Percentiles rank a stretch among this genome's conserved stretches.
Evolutionary conservation across 2,329 filamentous ascomycete species (phyloP).

Genomic region (Anisogramma anomala): DNA sequence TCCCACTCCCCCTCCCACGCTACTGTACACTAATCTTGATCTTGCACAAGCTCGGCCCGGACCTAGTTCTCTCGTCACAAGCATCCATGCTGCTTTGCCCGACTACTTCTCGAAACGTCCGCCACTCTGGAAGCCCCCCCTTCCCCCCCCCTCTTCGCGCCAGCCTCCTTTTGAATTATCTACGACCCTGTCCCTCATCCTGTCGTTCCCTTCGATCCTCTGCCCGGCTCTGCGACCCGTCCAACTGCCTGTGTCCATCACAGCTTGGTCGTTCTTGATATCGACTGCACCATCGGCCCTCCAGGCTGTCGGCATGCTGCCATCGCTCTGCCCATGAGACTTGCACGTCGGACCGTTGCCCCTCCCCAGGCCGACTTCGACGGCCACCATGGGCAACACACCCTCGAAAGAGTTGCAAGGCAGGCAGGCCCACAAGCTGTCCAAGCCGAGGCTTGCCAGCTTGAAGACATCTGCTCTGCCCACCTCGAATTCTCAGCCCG

Average conservation of each 20-base stretch:
- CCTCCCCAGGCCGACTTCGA: conserved; percentile 3
- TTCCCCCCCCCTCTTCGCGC: too few species aligned
- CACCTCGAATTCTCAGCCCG: conserved; percentile 2
- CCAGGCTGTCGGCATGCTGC: conserved; percentile 12
- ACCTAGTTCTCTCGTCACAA: neutral
- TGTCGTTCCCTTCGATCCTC: too few species aligned
- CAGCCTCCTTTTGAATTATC: too few species aligned
- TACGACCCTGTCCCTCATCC: too few species aligned
- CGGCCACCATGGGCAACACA: conserved; percentile 12
- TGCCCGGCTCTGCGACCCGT: neutral
- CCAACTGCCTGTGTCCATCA: neutral
- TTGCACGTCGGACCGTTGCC: conserved; percentile 3
- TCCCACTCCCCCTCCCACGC: too few species aligned
- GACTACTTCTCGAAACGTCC: neutral
- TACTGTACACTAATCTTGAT: neutral
- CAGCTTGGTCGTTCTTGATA: neutral
- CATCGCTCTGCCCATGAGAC: conserved; percentile 8
- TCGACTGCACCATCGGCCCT: neutral
- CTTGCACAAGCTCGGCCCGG: neutral
- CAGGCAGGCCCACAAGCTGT: conserved; percentile 11
- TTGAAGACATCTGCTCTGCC: conserved; percentile 1
- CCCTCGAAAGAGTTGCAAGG: conserved; percentile 12
- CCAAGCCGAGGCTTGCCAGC: conserved; percentile 9
- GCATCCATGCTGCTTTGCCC: neutral
- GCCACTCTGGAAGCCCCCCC: too few species aligned